These are phyloP conservation scores for Stagonosporopsis chrysanthemi DNA, from an alignment of 2,329 filamentous ascomycete species.

Conservation along the genomic window DNA sequence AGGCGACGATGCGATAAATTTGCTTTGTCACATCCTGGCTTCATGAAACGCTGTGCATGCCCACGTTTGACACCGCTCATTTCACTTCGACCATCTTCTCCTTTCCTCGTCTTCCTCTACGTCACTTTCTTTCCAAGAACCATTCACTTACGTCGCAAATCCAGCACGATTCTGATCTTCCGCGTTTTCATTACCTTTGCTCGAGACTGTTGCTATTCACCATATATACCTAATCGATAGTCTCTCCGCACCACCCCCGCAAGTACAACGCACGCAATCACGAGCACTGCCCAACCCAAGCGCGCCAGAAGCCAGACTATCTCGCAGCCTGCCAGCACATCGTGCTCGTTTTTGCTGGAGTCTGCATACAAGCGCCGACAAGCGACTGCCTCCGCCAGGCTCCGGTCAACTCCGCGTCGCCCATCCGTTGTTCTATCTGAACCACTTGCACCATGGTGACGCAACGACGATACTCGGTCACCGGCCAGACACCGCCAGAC, in stretches of 20 bases:
- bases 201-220: conserved; percentile 12
- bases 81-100: conserved; percentile 24
- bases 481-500: conserved; percentile 47
- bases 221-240: conserved; percentile 32
- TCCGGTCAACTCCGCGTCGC: conserved; percentile 3
- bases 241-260: conserved; percentile 30
- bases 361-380: conserved; percentile 25
- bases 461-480: conserved; percentile 49
- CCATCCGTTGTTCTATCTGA: conserved; percentile 3
- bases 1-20: conserved; percentile 23
- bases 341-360: conserved; percentile 17
- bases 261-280: conserved; percentile 33
- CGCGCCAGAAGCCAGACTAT: conserved; percentile 24
- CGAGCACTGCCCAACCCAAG: conserved; percentile 32
- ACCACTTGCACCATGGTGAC: conserved; percentile 33
- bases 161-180: neutral
- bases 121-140: conserved; percentile 9
- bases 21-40: conserved; percentile 29
- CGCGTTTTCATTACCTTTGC: neutral
- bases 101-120: conserved; percentile 4
- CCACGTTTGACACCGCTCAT: conserved; percentile 27
- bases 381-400: conserved; percentile 13
- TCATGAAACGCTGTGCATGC: conserved; percentile 31
- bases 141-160: neutral
- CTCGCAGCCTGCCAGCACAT: conserved; percentile 37